phyloP scores from a whole-genome alignment of 441 rosid species.

The Breynia disticha region DNA sequence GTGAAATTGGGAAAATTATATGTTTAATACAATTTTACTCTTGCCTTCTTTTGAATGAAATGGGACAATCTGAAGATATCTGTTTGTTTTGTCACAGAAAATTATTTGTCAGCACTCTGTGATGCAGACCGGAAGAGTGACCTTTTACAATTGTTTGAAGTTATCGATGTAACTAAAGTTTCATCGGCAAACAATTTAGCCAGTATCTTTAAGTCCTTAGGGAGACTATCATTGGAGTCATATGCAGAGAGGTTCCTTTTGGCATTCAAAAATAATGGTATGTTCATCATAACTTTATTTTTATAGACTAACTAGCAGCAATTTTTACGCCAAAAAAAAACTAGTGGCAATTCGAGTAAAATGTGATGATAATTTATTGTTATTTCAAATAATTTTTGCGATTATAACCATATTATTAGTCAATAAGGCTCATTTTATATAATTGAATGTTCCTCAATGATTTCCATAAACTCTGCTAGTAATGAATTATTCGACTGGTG shows the following conservation, averaged over 20 bases:
- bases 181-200: slow-evolving; percentile 33
- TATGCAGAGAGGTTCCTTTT: slow-evolving; percentile 44
- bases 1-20: not conserved
- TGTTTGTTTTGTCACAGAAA: slow-evolving; percentile 35
- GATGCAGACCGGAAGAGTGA: slow-evolving; percentile 45
- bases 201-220: slow-evolving; percentile 53
- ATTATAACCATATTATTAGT: no score
- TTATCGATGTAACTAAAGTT: slow-evolving; percentile 48
- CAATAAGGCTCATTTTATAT: no score
- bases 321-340: no score
- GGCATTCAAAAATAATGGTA: slow-evolving; percentile 43
- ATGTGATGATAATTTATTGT: no score
- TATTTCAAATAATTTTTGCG: no score
- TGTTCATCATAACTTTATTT: slow-evolving; percentile 14
- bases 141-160: slow-evolving; percentile 45
- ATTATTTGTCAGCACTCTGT: slow-evolving; percentile 66
- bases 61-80: slow-evolving; percentile 2
- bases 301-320: not conserved
- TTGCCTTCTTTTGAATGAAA: slow-evolving; percentile 2
- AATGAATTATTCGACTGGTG: no score
- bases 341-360: no score
- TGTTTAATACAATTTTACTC: not conserved
- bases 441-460: no score
- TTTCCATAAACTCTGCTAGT: no score
- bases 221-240: slow-evolving; percentile 48